Percentiles rank a stretch among this genome's conserved stretches.
Conservation (phyloP, 805 yeast genomes). For the Yamadazyma laniorum region DNA sequence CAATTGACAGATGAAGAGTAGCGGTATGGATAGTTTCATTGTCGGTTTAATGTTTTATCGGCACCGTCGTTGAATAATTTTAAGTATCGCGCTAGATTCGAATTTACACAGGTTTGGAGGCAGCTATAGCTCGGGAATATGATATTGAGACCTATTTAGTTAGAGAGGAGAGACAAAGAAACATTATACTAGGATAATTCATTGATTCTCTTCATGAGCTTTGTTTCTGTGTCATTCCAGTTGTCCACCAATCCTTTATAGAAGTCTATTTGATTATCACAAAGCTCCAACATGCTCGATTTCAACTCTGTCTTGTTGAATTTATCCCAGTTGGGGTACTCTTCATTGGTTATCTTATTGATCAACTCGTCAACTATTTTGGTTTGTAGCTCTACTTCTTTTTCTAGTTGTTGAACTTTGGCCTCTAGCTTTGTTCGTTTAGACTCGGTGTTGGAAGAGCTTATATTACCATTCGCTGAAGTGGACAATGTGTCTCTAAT, state of each 20-base stretch:
- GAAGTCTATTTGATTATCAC: slow-evolving; percentile 73
- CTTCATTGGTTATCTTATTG: slow-evolving; percentile 45
- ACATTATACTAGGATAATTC: too few relatives aligned
- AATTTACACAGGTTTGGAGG: too few relatives aligned
- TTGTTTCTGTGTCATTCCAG: slow-evolving; percentile 61
- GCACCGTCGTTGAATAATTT: neutral
- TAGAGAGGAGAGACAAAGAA: too few relatives aligned
- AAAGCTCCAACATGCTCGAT: slow-evolving; percentile 64
- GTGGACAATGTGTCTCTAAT: slow-evolving; percentile 52
- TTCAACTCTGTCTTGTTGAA: slow-evolving; percentile 79
- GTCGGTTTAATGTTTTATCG: neutral
- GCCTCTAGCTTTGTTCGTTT: slow-evolving; percentile 44
- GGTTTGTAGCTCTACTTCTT: slow-evolving; percentile 44
- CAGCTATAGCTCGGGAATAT: too few relatives aligned
- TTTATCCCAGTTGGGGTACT: slow-evolving; percentile 67
- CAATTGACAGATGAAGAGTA: slow-evolving; percentile 6
- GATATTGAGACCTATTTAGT: too few relatives aligned
- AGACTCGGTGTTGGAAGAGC: slow-evolving; percentile 41
- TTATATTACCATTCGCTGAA: slow-evolving; percentile 42
- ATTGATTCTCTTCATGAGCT: slow-evolving; percentile 24
- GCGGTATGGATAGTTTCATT: slow-evolving; percentile 8
- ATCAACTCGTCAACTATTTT: slow-evolving; percentile 47
- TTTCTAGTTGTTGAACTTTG: slow-evolving; percentile 43
- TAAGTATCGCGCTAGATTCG: too few relatives aligned
- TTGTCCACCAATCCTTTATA: slow-evolving; percentile 65